These are phyloP conservation scores for Arxiozyma slooffiae DNA, from an alignment of 1,139 yeast genomes.

Conservation along the genomic window DNA sequence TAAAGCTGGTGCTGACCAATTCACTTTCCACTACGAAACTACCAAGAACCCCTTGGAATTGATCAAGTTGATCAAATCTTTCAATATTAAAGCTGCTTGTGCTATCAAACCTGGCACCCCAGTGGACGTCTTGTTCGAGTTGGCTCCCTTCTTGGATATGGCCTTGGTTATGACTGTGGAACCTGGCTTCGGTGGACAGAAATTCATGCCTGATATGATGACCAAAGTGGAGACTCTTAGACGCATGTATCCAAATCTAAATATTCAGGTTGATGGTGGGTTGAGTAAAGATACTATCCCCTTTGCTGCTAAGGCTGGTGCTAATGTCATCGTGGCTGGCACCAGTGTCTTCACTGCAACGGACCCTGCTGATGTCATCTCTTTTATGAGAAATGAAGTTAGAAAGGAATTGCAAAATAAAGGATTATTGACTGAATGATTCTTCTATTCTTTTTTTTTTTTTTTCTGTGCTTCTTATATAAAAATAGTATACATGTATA, in stretches of 20 bases:
- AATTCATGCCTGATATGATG: slow-evolving; percentile 94
- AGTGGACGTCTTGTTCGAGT: slow-evolving; percentile 68
- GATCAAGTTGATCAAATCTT: slow-evolving; percentile 61
- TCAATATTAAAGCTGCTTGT: slow-evolving; percentile 91
- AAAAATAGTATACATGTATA: too few species aligned
- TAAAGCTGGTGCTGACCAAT: slow-evolving; percentile 90
- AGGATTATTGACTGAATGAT: slow-evolving; percentile 20
- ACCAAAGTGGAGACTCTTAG: slow-evolving; percentile 79
- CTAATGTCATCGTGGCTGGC: slow-evolving; percentile 97
- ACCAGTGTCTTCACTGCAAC: slow-evolving; percentile 82
- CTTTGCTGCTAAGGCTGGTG: slow-evolving; percentile 87
- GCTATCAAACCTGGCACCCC: slow-evolving; percentile 93
- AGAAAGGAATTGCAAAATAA: slow-evolving; percentile 29
- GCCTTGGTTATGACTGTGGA: slow-evolving; percentile 95
- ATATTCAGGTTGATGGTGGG: slow-evolving; percentile 97
- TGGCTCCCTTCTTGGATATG: slow-evolving; percentile 78
- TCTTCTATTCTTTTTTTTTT: too few species aligned
- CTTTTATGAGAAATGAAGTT: slow-evolving; percentile 55
- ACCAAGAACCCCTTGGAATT: slow-evolving; percentile 69
- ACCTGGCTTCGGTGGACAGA: slow-evolving; percentile 98
- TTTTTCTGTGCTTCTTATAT: too few species aligned
- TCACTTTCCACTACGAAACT: slow-evolving; percentile 93
- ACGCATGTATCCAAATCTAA: slow-evolving; percentile 59
- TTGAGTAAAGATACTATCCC: slow-evolving; percentile 75
- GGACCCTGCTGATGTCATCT: slow-evolving; percentile 66